Conservation (phyloP, 495 filamentous ascomycete species). For the Elasticomyces elasticus region DNA sequence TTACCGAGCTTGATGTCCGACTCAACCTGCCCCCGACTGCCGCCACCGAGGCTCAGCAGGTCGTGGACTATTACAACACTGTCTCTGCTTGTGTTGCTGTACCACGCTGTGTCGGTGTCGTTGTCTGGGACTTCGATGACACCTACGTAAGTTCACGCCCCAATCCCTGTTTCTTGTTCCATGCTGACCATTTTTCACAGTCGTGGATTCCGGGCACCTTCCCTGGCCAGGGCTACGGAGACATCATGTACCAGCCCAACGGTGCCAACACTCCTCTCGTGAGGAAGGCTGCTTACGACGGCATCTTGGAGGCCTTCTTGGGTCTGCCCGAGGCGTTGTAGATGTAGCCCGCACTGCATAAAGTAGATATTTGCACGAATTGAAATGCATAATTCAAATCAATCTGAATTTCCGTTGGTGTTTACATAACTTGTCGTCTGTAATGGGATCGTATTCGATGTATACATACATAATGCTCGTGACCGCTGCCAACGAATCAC, state of each 20-base stretch:
- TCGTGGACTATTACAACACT: conserved; percentile 45
- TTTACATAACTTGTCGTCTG: too few species aligned
- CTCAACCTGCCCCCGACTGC: conserved; percentile 30
- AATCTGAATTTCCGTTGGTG: too few species aligned
- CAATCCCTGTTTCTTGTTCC: too few species aligned
- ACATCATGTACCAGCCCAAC: conserved; percentile 22
- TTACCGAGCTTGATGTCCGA: conserved; percentile 55
- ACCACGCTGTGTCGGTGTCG: conserved; percentile 55
- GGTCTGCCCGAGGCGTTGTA: neutral
- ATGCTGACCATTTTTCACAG: too few species aligned
- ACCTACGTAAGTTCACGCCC: conserved; percentile 14
- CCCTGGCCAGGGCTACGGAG: conserved; percentile 23
- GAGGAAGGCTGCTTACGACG: conserved; percentile 18
- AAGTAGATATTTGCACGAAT: too few species aligned
- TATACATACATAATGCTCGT: too few species aligned
- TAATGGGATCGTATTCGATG: too few species aligned
- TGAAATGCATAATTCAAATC: too few species aligned
- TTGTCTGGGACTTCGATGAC: conserved; percentile 57
- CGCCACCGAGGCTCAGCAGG: conserved; percentile 46
- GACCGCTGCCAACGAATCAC: too few species aligned
- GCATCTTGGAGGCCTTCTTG: conserved; percentile 1
- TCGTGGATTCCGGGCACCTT: conserved; percentile 30
- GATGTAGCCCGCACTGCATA: too few species aligned
- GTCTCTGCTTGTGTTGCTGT: conserved; percentile 51
- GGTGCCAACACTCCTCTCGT: conserved; percentile 15